Percentiles rank a stretch among this genome's conserved stretches.
Conservation (phyloP, 495 filamentous ascomycete genomes). For the Sphaerosporella brunnea region DNA sequence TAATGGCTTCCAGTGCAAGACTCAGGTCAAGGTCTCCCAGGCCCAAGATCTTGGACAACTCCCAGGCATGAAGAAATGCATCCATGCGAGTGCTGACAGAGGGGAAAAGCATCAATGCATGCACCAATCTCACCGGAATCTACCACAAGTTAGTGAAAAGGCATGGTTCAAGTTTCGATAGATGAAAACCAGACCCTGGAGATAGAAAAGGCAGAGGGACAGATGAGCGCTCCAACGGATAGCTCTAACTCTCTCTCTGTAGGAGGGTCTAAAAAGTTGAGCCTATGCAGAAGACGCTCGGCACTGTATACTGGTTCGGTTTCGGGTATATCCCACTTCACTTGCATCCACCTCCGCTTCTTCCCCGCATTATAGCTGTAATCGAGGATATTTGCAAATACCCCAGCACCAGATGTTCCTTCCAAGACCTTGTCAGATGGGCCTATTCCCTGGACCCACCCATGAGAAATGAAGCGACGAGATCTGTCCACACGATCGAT, state of each 20-base stretch:
- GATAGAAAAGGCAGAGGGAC: slow-evolving; percentile 47
- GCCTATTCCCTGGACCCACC: slow-evolving; percentile 28
- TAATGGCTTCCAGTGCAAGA: slow-evolving; percentile 74
- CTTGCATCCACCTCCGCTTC: slow-evolving; percentile 14
- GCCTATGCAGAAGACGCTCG: slow-evolving; percentile 50
- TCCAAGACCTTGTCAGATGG: slow-evolving; percentile 40
- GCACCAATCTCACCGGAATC: slow-evolving; percentile 46
- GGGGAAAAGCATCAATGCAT: slow-evolving; percentile 57
- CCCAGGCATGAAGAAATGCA: slow-evolving; percentile 59
- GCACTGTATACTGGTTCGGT: slow-evolving; percentile 62
- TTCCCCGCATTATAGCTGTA: slow-evolving; percentile 32
- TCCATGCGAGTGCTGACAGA: slow-evolving; percentile 72
- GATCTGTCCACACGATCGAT: slow-evolving; percentile 60
- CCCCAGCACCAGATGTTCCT: slow-evolving; percentile 32
- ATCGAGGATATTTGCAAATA: slow-evolving; percentile 45
- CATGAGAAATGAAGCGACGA: slow-evolving; percentile 34
- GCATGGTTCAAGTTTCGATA: no score
- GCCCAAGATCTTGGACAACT: slow-evolving; percentile 44
- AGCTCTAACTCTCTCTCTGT: slow-evolving; percentile 35
- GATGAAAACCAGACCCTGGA: slow-evolving; percentile 46
- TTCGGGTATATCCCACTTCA: slow-evolving; percentile 21
- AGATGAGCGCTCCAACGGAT: slow-evolving; percentile 31
- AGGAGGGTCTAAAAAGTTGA: slow-evolving; percentile 59
- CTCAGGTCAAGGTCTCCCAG: slow-evolving; percentile 42
- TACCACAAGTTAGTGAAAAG: no score